Conservation (phyloP, 306 rosid species). For the Datisca glomerata region DNA sequence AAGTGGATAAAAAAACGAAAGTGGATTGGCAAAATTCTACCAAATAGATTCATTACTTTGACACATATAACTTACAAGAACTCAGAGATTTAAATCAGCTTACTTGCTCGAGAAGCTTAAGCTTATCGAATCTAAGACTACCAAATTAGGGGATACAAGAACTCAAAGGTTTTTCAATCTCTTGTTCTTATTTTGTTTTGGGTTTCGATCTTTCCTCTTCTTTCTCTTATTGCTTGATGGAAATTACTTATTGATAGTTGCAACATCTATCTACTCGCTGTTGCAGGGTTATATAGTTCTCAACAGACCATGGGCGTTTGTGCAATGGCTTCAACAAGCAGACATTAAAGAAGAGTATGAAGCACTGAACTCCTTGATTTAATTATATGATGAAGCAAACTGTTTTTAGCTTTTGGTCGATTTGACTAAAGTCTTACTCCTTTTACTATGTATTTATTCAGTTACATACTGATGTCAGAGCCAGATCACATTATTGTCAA, state of each 20-base stretch:
- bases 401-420: not conserved
- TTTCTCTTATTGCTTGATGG: not conserved
- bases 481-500: slow-evolving; percentile 93
- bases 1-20: too few species aligned
- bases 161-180: too few species aligned
- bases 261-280: slow-evolving; percentile 2
- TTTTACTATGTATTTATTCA: slow-evolving; percentile 16
- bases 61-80: too few species aligned
- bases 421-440: slow-evolving; percentile 3
- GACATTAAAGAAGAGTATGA: slow-evolving; percentile 93
- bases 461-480: slow-evolving; percentile 90
- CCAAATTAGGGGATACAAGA: too few species aligned
- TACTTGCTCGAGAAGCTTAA: too few species aligned
- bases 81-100: too few species aligned
- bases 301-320: slow-evolving; percentile 99
- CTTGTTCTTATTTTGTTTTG: not conserved
- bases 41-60: too few species aligned
- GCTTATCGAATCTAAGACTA: too few species aligned
- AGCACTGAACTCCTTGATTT: slow-evolving; percentile 12
- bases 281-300: slow-evolving; percentile 96
- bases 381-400: not conserved
- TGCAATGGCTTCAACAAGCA: slow-evolving; percentile 90
- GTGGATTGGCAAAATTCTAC: too few species aligned
- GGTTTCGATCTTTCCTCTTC: not conserved
- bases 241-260: slow-evolving; percentile 3